Evolutionary conservation across 129 eudicot species (phyloP).

Genomic region (Artemisia annua): DNA sequence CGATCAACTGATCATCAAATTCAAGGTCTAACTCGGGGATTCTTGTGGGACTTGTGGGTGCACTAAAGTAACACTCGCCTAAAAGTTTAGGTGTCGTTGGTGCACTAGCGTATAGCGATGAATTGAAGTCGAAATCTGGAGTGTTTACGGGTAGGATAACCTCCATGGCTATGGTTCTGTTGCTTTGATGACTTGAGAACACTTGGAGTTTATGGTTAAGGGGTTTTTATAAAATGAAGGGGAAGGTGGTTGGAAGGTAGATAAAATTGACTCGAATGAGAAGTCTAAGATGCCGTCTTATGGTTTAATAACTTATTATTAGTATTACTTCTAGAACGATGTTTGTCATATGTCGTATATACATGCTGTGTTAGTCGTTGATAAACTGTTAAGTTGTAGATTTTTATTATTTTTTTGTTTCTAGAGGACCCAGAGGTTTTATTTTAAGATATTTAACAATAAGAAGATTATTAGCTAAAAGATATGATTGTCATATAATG

Average conservation of each 20-base stretch:
- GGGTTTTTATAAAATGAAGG: conserved; percentile 6
- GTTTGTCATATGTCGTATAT: conserved; percentile 17
- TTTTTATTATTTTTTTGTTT: background rate
- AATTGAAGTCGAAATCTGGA: conserved; percentile 58
- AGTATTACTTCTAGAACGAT: conserved; percentile 29
- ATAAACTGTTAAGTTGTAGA: background rate
- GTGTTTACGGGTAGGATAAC: conserved; percentile 15
- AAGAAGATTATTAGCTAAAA: background rate
- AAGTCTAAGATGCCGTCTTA: conserved; percentile 33
- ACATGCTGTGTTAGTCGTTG: conserved; percentile 19
- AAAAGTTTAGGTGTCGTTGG: conserved; percentile 43
- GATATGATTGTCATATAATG: background rate
- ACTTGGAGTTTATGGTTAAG: conserved; percentile 1
- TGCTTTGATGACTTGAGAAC: conserved; percentile 14
- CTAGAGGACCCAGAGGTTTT: background rate
- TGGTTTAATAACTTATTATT: background rate
- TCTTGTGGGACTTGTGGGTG: conserved; percentile 63
- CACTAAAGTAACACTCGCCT: conserved; percentile 58
- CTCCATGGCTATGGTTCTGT: conserved; percentile 22
- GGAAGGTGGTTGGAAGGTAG: background rate
- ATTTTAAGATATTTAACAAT: background rate
- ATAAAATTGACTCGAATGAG: conserved; percentile 18
- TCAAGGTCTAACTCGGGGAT: conserved; percentile 27
- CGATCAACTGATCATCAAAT: conserved; percentile 43
- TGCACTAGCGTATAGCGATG: conserved; percentile 32